Base-by-base conservation (phyloP, 768 basidiomycete genomes). In the Boletus rufocinnamomeus region DNA sequence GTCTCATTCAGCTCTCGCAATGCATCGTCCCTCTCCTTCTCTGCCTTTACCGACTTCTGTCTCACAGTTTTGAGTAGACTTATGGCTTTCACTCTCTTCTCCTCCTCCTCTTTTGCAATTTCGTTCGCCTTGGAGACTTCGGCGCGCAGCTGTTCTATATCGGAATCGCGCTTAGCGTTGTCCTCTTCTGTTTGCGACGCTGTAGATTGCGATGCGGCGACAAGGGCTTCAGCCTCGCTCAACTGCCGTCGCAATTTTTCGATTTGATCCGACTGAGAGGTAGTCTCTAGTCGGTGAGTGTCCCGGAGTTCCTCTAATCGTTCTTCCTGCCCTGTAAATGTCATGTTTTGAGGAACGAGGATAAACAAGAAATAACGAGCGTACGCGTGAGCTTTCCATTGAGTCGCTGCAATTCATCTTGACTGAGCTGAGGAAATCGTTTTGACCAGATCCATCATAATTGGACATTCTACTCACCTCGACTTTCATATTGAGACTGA, bases 1-100 rank as follows among this genome's bases (percentile, higher is more conserved):
- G 82, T 59, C 17, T 73, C 72, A 3, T 75, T 75, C 34, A 78
- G 67, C 63, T 92, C 90, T 67, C 82, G 86, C 50, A 82, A 58
- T 0, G 82, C 79, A 58, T 96, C 94, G 38, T 98, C 95, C 64
- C 84, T 84, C 25, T 96, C 94, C 77, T 94, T 95, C 74, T 98
- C 96, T 6, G 93, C 88, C 69, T 94, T 98, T 30, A 98, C 93
- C n/a, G 96, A 77, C 72, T 98, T 99, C 75, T 94, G 88, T 55
- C 97, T 78, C n/a, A 98, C 92, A 2, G 94, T 94, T 75, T 98
- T 98, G 57, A 99, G 78, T 28, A 98, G 76, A 51, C 87, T 89
- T 63, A 98, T 89, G 0, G 95, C 95, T 68, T 98, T 99, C 21
- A 87, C 84, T 14, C 96, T 86, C 74, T 99, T 98, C 75, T 99